A percentile compares a stretch with the other conserved stretches of the same genome.
phyloP scores from a whole-genome alignment of 179 eudicot species.

The Amaranthus tricolor region DNA sequence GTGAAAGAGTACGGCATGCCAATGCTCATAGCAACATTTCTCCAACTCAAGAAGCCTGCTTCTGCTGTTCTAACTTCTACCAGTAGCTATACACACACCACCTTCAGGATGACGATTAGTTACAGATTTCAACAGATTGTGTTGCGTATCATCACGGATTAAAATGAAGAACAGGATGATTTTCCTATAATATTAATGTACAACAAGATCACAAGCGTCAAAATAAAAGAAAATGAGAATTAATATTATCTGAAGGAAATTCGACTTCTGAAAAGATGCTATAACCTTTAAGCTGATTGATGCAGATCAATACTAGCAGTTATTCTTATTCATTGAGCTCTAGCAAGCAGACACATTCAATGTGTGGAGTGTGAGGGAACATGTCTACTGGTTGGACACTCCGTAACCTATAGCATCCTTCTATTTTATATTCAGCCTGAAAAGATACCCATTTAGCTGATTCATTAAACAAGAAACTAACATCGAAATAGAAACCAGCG shows the following conservation, averaged over 20 bases:
- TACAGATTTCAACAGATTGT: background rate
- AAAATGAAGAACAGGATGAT: background rate
- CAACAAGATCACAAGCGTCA: background rate
- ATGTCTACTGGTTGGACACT: conserved; percentile 88
- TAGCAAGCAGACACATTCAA: conserved; percentile 88
- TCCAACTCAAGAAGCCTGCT: too few species aligned
- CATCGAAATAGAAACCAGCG: background rate
- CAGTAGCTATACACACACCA: background rate
- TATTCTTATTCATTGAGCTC: conserved; percentile 44
- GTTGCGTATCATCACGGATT: background rate
- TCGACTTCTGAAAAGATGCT: background rate
- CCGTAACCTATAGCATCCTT: conserved; percentile 68
- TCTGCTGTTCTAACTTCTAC: too few species aligned
- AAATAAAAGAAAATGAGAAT: background rate
- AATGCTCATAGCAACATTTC: too few species aligned
- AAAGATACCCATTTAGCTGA: background rate
- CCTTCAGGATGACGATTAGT: background rate
- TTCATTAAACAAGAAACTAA: conserved; percentile 2
- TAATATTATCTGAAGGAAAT: background rate
- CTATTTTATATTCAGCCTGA: conserved; percentile 66
- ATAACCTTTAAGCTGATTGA: conserved; percentile 5
- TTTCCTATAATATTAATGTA: background rate
- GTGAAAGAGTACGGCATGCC: too few species aligned
- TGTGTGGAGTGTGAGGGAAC: conserved; percentile 99
- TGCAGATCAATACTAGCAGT: conserved; percentile 7